Evolutionary conservation across 2,329 filamentous ascomycete species (phyloP).

Genomic region (Pestalotiopsis sp.): DNA sequence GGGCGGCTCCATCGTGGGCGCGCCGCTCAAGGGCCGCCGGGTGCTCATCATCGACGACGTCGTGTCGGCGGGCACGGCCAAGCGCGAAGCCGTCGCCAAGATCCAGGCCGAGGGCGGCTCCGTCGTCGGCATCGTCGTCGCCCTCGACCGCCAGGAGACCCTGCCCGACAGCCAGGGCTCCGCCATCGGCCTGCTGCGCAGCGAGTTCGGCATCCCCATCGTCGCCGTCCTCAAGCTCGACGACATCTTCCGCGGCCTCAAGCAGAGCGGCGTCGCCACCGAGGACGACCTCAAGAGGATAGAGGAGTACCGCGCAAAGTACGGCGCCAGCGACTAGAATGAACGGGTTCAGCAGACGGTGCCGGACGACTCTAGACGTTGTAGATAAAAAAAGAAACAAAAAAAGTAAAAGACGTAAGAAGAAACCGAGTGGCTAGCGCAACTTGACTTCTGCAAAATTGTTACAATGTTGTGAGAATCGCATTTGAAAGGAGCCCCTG

Average conservation of each 20-base stretch:
- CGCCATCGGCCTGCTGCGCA: slow-evolving; percentile 83
- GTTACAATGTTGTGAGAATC: background rate
- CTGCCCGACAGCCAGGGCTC: slow-evolving; percentile 69
- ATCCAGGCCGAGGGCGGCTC: slow-evolving; percentile 84
- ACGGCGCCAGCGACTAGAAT: slow-evolving; percentile 59
- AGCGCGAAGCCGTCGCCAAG: slow-evolving; percentile 88
- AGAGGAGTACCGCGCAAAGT: slow-evolving; percentile 73
- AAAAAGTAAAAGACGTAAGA: background rate
- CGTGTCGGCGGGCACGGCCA: slow-evolving; percentile 92
- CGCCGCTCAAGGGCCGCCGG: slow-evolving; percentile 79
- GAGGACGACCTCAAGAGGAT: slow-evolving; percentile 67
- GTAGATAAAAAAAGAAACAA: background rate
- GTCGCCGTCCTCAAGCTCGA: slow-evolving; percentile 81
- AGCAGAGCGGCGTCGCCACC: slow-evolving; percentile 56
- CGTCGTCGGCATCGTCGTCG: slow-evolving; percentile 85
- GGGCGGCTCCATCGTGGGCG: slow-evolving; percentile 90
- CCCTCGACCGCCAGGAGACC: slow-evolving; percentile 86
- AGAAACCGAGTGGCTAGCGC: background rate
- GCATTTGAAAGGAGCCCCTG: background rate
- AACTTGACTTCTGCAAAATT: background rate
- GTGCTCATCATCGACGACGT: slow-evolving; percentile 96
- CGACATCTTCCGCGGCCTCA: slow-evolving; percentile 76
- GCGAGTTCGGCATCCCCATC: slow-evolving; percentile 83
- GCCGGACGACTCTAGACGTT: background rate
- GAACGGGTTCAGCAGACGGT: background rate